Conservation (phyloP, 2,329 filamentous ascomycete genomes). For the Fusarium armeniacum region DNA sequence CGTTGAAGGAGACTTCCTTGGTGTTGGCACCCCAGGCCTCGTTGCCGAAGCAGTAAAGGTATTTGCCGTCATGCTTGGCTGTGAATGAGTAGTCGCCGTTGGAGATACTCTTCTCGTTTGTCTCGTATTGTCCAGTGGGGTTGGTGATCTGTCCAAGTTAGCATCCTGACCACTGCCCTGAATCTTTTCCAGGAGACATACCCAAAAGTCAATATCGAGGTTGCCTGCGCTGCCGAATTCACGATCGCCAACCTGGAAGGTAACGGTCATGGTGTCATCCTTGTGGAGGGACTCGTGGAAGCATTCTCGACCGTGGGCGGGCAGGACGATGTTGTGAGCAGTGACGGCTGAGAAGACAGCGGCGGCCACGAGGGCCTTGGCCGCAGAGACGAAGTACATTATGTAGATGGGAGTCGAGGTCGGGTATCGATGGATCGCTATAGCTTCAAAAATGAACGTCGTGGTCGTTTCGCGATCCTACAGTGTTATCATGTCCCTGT, state of each 20-base stretch:
- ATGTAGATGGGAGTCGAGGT: slow-evolving; percentile 8
- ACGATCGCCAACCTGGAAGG: slow-evolving; percentile 96
- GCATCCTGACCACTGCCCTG: slow-evolving; percentile 18
- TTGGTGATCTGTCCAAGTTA: slow-evolving; percentile 75
- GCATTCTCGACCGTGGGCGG: slow-evolving; percentile 94
- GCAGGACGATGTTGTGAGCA: slow-evolving; percentile 96
- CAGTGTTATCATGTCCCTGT: slow-evolving; percentile 30
- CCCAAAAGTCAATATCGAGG: slow-evolving; percentile 98
- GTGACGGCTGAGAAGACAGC: slow-evolving; percentile 69
- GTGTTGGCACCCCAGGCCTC: slow-evolving; percentile 96
- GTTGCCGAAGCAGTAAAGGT: slow-evolving; percentile 98
- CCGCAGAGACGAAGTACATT: slow-evolving; percentile 56
- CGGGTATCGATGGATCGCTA: slow-evolving; percentile 20
- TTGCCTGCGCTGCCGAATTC: slow-evolving; percentile 97
- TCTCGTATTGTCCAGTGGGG: slow-evolving; percentile 80
- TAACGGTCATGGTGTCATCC: slow-evolving; percentile 98
- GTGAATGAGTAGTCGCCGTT: slow-evolving; percentile 95
- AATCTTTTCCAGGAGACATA: slow-evolving; percentile 61
- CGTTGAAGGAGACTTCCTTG: slow-evolving; percentile 99
- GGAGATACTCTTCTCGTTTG: slow-evolving; percentile 84
- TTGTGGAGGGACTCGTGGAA: slow-evolving; percentile 94
- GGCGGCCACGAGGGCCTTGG: slow-evolving; percentile 60
- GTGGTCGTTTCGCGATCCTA: slow-evolving; percentile 34
- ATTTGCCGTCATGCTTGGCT: slow-evolving; percentile 87
- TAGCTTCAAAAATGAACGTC: slow-evolving; percentile 31